These are phyloP conservation scores for Pseudogymnoascus sp. DNA, from an alignment of 2,329 filamentous ascomycete genomes.

Conservation along the genomic window DNA sequence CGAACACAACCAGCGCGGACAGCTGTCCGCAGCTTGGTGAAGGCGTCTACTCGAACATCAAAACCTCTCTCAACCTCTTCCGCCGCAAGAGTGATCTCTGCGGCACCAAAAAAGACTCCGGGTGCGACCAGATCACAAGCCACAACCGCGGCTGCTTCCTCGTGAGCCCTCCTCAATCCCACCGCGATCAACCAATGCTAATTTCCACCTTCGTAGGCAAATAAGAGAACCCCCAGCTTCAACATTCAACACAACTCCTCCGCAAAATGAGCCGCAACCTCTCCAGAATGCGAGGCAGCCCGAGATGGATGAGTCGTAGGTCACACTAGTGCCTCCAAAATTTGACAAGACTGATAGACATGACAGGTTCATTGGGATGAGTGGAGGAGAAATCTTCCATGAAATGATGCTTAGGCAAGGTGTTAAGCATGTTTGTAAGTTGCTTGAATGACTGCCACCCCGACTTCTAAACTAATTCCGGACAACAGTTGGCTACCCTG, in stretches of 20 bases:
- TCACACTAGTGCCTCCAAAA: conserved; percentile 7
- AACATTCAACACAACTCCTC: conserved; percentile 43
- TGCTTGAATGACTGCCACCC: neutral
- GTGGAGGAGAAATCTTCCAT: conserved; percentile 93
- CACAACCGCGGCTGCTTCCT: conserved; percentile 40
- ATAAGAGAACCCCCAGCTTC: conserved; percentile 54
- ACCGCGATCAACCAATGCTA: neutral
- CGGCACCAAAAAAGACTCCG: conserved; percentile 30
- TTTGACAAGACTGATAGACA: conserved; percentile 8
- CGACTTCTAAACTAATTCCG: neutral
- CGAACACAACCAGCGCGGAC: conserved; percentile 39
- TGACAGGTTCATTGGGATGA: conserved; percentile 80
- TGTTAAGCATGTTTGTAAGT: conserved; percentile 88
- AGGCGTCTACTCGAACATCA: conserved; percentile 19
- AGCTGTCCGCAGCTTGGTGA: conserved; percentile 36
- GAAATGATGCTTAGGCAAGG: conserved; percentile 95
- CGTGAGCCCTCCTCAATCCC: conserved; percentile 38
- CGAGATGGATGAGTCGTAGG: conserved; percentile 73
- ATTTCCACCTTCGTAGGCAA: conserved; percentile 34
- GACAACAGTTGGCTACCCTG: conserved; percentile 69
- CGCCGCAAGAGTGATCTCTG: conserved; percentile 24
- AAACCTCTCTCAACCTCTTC: conserved; percentile 37
- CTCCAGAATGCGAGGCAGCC: conserved; percentile 50
- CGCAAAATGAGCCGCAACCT: conserved; percentile 57
- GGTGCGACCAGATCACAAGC: conserved; percentile 39